A percentile compares a stretch with the other conserved stretches of the same genome.
These are phyloP conservation scores for Nasturtium officinale DNA, from an alignment of 345 rosid species.

Conservation along the genomic window DNA sequence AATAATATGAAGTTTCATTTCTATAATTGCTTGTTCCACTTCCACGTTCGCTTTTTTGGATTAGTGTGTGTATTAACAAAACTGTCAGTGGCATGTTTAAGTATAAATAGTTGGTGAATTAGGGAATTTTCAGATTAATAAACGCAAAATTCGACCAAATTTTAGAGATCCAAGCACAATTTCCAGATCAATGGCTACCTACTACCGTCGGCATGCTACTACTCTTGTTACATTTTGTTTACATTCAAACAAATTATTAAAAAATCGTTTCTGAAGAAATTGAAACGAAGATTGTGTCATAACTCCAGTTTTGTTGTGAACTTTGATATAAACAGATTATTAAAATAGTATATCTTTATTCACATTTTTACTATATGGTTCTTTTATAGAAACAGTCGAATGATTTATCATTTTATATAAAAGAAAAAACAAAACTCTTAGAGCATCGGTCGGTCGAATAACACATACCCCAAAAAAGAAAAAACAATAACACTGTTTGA, in stretches of 20 bases:
- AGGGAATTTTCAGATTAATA: not conserved
- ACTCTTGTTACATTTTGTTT: not conserved
- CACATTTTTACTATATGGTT: not conserved
- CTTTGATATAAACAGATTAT: not conserved
- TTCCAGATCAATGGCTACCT: not conserved
- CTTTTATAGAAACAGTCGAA: conserved; percentile 38
- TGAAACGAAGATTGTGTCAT: not conserved
- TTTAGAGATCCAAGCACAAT: not conserved
- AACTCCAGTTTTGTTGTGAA: not conserved
- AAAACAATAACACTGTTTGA: not conserved
- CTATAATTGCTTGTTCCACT: not conserved
- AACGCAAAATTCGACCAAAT: not conserved
- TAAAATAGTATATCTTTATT: not conserved
- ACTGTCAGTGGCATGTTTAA: not conserved
- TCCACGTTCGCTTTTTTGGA: not conserved
- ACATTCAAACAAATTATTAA: not conserved
- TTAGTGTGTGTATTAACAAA: not conserved
- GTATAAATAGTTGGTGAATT: not conserved
- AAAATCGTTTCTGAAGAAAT: not conserved
- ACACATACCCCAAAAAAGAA: not conserved
- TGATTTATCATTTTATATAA: conserved; percentile 29
- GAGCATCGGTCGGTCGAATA: conserved; percentile 31
- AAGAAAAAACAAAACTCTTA: not conserved
- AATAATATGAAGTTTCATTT: not conserved
- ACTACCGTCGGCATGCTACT: not conserved